Conservation (phyloP, 768 basidiomycete genomes). For the Boletus fagicola region DNA sequence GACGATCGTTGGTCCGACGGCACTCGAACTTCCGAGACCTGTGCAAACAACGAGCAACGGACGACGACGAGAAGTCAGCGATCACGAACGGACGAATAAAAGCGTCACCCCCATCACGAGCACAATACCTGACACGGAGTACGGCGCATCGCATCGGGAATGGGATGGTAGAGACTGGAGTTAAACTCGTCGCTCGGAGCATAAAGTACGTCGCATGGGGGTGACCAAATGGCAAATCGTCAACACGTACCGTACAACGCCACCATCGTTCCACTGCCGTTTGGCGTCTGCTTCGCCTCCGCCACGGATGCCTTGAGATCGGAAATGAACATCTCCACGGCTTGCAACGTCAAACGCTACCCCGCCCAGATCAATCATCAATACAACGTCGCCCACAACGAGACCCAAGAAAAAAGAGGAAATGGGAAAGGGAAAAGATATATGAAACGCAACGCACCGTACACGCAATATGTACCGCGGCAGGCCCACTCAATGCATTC, state of each 20-base stretch:
- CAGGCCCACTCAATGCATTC: constrained; percentile 75
- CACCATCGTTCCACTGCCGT: constrained; percentile 85
- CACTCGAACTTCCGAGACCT: constrained; percentile 83
- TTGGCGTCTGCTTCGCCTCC: constrained; percentile 61
- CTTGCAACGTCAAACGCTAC: constrained; percentile 75
- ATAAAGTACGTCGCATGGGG: neutral
- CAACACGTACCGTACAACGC: constrained; percentile 74
- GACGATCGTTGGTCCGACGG: constrained; percentile 79
- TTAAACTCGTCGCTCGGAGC: neutral
- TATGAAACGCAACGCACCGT: constrained; percentile 57
- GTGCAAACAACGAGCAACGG: neutral
- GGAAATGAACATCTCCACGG: constrained; percentile 74
- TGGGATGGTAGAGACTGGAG: neutral
- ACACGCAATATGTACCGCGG: constrained; percentile 90
- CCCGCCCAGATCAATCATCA: neutral
- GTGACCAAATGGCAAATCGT: neutral
- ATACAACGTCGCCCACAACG: neutral
- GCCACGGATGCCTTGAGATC: constrained; percentile 79
- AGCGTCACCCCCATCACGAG: neutral
- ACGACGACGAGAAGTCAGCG: neutral
- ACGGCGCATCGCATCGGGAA: neutral
- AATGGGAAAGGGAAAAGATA: neutral
- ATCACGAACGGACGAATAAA: neutral
- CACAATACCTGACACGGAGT: neutral
- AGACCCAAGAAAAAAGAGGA: neutral